These are phyloP conservation scores for Alternaria postmessia DNA, from an alignment of 2,329 filamentous ascomycete genomes.

Conservation along the genomic window DNA sequence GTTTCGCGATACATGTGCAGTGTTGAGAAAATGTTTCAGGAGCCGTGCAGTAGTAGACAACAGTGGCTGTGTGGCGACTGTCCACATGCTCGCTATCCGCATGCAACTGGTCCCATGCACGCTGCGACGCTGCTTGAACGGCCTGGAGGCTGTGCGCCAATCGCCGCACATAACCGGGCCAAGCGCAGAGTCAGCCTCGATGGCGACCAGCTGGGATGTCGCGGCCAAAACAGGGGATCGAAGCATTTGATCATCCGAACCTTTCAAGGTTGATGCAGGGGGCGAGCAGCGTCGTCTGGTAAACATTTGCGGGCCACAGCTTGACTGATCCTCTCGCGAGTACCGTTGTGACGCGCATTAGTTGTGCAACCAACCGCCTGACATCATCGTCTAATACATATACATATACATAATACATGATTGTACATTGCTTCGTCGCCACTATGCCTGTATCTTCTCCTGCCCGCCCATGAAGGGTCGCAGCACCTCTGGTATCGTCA, in stretches of 20 bases:
- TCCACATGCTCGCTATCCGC: constrained; percentile 32
- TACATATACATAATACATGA: background rate
- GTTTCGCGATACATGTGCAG: constrained; percentile 13
- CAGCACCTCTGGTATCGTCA: constrained; percentile 80
- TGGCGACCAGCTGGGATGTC: constrained; percentile 25
- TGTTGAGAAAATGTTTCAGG: constrained; percentile 39
- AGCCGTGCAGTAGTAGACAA: constrained; percentile 24
- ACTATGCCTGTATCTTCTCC: constrained; percentile 41
- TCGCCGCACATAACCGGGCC: constrained; percentile 39
- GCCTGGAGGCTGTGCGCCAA: constrained; percentile 34
- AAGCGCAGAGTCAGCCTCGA: constrained; percentile 41
- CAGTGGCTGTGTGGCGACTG: constrained; percentile 46
- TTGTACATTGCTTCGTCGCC: constrained; percentile 11
- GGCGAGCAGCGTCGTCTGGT: constrained; percentile 12
- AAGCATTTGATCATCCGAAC: constrained; percentile 19
- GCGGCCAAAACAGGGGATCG: constrained; percentile 30
- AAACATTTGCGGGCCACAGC: constrained; percentile 1
- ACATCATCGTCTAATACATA: constrained; percentile 3
- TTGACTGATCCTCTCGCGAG: background rate
- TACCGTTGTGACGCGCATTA: background rate
- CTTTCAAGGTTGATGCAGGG: constrained; percentile 10
- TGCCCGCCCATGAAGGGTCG: constrained; percentile 79
- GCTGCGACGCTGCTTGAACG: constrained; percentile 22
- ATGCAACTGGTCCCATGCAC: constrained; percentile 32
- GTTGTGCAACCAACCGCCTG: constrained; percentile 1